Percentiles rank a stretch among this genome's conserved stretches.
These are phyloP conservation scores for Fennellomyces sp. DNA, from an alignment of 371 early-diverging fungal species.

Conservation along the genomic window DNA sequence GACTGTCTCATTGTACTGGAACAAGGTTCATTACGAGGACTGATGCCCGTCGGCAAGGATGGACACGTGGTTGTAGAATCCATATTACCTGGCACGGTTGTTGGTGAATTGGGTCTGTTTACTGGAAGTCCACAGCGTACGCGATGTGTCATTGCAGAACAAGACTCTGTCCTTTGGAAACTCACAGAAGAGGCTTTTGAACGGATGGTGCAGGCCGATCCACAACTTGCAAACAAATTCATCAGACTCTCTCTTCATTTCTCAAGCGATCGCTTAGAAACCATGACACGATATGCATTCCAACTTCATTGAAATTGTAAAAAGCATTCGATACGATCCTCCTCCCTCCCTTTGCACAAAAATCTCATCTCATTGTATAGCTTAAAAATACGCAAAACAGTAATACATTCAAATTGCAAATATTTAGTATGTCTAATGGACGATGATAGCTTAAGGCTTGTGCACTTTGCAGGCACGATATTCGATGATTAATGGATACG, in stretches of 20 bases:
- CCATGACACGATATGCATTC: conserved; percentile 65
- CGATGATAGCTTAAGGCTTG: too few species aligned
- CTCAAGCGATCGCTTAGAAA: conserved; percentile 59
- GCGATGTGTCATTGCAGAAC: conserved; percentile 67
- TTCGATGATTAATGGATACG: too few species aligned
- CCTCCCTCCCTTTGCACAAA: neutral
- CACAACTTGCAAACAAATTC: conserved; percentile 56
- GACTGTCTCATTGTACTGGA: conserved; percentile 78
- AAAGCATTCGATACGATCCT: neutral
- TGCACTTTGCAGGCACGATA: too few species aligned
- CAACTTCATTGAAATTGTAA: conserved; percentile 33
- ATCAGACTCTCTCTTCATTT: conserved; percentile 59
- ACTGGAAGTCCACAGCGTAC: conserved; percentile 53
- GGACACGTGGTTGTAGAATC: conserved; percentile 59
- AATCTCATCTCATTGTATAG: too few species aligned
- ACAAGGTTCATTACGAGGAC: conserved; percentile 71
- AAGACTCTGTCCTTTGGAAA: conserved; percentile 69
- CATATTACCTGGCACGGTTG: conserved; percentile 75
- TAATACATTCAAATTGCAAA: too few species aligned
- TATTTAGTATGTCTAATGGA: too few species aligned
- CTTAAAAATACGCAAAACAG: too few species aligned
- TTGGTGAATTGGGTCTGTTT: conserved; percentile 79
- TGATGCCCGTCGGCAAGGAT: conserved; percentile 52
- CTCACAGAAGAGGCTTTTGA: conserved; percentile 59
- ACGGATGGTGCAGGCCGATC: conserved; percentile 54